Evolutionary conservation across 768 basidiomycete genomes (phyloP), one percentile per base, ranked within the genome.

Genomic region (Trametes punicea): DNA sequence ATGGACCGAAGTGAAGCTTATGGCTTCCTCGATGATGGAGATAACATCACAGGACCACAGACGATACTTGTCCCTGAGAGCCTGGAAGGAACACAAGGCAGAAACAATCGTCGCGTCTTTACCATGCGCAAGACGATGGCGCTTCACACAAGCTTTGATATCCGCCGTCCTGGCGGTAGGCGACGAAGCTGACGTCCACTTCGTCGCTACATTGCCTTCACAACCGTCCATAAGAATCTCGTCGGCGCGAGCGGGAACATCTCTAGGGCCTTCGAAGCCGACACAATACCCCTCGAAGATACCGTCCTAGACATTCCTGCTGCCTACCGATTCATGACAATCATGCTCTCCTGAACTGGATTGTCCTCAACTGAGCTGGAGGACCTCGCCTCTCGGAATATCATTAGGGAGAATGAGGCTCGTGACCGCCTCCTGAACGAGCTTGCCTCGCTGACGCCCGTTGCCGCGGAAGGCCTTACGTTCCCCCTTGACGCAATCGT

Each of bases 261-360:
- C 63, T 64, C 69, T 60, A 64, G 65, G 36, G 74, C 70, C 9
- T 68, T 78, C 50, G 62, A 62, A 48, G 65, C 68, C 1, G 62
- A 71, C 18, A 61, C 77, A 50, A 69, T 69, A 39, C 62, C 69
- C 23, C 67, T 82, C 25, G 77, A 77, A 53, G 81, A 82, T 61
- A 65, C 74, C 6, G 66, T 72, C 11, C 67, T 79, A 52, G 81
- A 83, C 62, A 72, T 76, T 34, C 81, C 81, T 4, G 63, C 69
- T 27, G 79, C 77, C 0, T 78, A 74, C 66, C 65, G 65, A 6
- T 73, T 73, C 57, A 65, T 75, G 48, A 78, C 75, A 4, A 56
- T 71, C 49, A 63, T 81, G 20, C 71, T 80, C 15, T 60, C 66
- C 30, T 58, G 52, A 4, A 50, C 46, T 1, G 53, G 49, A 6